Conservation (phyloP, 2,329 filamentous ascomycete genomes). For the Mycosphaerelloides madeirae region DNA sequence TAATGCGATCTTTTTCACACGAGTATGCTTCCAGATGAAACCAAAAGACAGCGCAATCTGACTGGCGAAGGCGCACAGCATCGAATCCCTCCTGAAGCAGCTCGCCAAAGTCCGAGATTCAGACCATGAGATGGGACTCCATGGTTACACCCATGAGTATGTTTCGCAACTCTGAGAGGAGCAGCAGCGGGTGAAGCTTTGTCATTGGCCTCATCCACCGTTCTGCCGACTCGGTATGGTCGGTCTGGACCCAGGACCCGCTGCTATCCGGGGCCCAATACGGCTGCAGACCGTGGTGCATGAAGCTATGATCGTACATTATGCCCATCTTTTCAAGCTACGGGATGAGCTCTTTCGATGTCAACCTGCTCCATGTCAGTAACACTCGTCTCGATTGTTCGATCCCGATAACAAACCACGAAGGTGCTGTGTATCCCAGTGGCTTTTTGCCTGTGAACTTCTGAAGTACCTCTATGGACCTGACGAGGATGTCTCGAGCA, state of each 20-base stretch:
- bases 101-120: slow-evolving; percentile 42
- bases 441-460: slow-evolving; percentile 13
- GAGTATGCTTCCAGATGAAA: background rate
- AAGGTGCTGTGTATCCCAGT: slow-evolving; percentile 42
- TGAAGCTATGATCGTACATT: slow-evolving; percentile 46
- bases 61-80: slow-evolving; percentile 27
- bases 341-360: slow-evolving; percentile 35
- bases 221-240: slow-evolving; percentile 30
- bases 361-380: slow-evolving; percentile 12
- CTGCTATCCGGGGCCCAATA: slow-evolving; percentile 26
- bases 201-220: slow-evolving; percentile 39
- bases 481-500: slow-evolving; percentile 35
- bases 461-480: slow-evolving; percentile 32
- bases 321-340: slow-evolving; percentile 41
- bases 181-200: slow-evolving; percentile 33
- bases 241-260: slow-evolving; percentile 30
- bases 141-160: slow-evolving; percentile 42
- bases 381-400: background rate
- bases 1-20: slow-evolving; percentile 29
- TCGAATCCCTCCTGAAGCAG: slow-evolving; percentile 48
- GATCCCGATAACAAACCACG: slow-evolving; percentile 30
- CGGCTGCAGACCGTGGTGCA: slow-evolving; percentile 46
- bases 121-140: slow-evolving; percentile 41
- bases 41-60: slow-evolving; percentile 29
- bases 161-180: slow-evolving; percentile 23